Conservation (phyloP, 257 asterid genomes). For the Vinca minor region DNA sequence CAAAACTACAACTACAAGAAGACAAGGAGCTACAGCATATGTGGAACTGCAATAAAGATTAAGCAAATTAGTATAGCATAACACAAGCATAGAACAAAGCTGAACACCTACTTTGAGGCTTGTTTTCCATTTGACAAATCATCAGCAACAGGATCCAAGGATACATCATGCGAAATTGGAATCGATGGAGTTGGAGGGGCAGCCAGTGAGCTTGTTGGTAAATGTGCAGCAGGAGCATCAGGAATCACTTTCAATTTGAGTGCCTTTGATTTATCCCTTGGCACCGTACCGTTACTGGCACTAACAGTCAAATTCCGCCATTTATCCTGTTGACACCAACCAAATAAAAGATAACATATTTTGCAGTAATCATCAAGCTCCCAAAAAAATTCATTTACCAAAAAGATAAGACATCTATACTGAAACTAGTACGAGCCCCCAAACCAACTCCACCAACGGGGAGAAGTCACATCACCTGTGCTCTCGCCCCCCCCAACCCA, state of each 20-base stretch:
- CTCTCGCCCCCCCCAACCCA: neutral
- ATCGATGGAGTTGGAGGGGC: slow-evolving; percentile 29
- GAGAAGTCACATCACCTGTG: neutral
- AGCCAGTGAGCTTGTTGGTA: slow-evolving; percentile 25
- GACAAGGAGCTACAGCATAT: neutral
- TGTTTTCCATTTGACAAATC: slow-evolving; percentile 55
- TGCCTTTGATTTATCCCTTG: slow-evolving; percentile 56
- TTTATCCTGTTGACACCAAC: slow-evolving; percentile 49
- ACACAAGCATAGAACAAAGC: slow-evolving; percentile 7
- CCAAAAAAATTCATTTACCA: no score
- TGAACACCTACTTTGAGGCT: slow-evolving; percentile 51
- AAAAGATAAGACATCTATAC: no score
- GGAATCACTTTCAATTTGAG: slow-evolving; percentile 40
- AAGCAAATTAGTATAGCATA: neutral
- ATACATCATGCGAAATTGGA: slow-evolving; percentile 36
- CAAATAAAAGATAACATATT: neutral
- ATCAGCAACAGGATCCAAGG: slow-evolving; percentile 28
- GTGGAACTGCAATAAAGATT: neutral
- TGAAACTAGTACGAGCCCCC: no score
- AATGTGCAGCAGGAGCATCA: slow-evolving; percentile 41
- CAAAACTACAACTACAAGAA: no score
- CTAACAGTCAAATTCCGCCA: slow-evolving; percentile 79
- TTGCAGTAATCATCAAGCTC: slow-evolving; percentile 2
- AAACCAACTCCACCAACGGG: no score
- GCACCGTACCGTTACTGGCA: slow-evolving; percentile 48